Base-by-base conservation (phyloP, 202 grass and related monocot genomes). In the Bolboschoenoplectus hybrid region DNA sequence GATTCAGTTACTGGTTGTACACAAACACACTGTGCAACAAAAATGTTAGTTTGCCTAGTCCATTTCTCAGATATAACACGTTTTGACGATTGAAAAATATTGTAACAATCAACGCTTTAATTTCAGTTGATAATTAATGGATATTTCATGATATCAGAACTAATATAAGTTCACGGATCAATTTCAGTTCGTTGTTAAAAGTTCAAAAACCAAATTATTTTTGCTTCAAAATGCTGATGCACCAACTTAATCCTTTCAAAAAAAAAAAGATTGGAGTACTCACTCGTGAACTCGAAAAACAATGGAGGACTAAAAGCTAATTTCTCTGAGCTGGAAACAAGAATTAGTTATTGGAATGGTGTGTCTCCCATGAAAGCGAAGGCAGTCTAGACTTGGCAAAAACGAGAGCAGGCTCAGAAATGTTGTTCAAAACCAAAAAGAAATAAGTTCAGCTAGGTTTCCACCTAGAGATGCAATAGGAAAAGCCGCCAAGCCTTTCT, bases 351-450 rank as follows among this genome's bases (percentile, higher is more conserved):
- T 46, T 52, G n/a, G 53, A 67, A 81, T 62, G 57, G 14, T 58
- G 62, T 50, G 76, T 81, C 62, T 81, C 74, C 39, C 71, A 57
- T 69, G 51, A 87, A 87, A 81, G 41, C 46, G 85, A 79, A 72
- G 50, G 66, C 43, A 14, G 3, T 81, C 61, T 79, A 68, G 35
- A 13, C 14, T 40, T 80, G n/a, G 7, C 57, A 74, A 56, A 50
- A 80, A 86, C 55, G 38, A 38, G 4, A 51, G 84, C 73, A 76
- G 47, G 20, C 73, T 53, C 35, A 55, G 26, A 76, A 77, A 76
- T 76, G 41, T 44, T 65, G 74, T 39, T 77, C 7, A 81, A 81
- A 68, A 79, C 19, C 45, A 80, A 81, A 80, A 57, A 50, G 60
- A 38, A 68, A 68, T 16, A 0, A 26, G 26, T 71, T 32, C 10